Conservation (phyloP, 2,329 filamentous ascomycete genomes). For the Colletotrichum sp. region DNA sequence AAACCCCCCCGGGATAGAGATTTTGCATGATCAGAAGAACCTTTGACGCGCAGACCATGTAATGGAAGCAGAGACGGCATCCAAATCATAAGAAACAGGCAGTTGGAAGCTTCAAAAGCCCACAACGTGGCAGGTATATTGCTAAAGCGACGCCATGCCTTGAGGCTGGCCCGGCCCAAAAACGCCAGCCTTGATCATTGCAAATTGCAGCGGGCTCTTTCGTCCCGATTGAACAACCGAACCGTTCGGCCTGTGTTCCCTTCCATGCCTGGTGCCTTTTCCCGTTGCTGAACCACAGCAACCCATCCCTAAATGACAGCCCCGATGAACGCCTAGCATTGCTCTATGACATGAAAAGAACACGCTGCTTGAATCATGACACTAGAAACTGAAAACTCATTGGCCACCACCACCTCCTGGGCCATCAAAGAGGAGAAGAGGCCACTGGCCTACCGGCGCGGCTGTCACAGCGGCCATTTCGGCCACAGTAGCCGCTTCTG, state of each 20-base stretch:
- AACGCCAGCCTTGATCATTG: slow-evolving; percentile 3
- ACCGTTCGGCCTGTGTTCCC: not conserved
- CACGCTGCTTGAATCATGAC: not conserved
- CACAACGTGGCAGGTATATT: slow-evolving; percentile 2
- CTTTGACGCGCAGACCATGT: not conserved
- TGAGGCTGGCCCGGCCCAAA: not conserved
- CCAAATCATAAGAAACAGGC: not conserved
- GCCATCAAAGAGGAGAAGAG: slow-evolving; percentile 13
- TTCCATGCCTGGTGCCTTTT: not conserved
- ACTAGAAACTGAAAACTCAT: not conserved
- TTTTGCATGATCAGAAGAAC: not conserved
- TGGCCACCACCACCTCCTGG: not conserved
- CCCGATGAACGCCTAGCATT: not conserved
- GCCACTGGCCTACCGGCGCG: slow-evolving; percentile 16
- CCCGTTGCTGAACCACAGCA: not conserved
- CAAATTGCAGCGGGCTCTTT: not conserved
- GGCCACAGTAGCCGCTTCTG: slow-evolving; percentile 17
- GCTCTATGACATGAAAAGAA: not conserved
- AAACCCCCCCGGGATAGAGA: not conserved
- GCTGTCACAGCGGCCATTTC: slow-evolving; percentile 3
- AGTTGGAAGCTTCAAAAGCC: not conserved
- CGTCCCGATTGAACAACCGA: not conserved
- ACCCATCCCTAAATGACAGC: not conserved
- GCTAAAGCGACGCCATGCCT: not conserved
- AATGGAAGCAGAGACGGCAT: not conserved